phyloP scores from a whole-genome alignment of 2,329 filamentous ascomycete species.

The Aureobasidium sp. region DNA sequence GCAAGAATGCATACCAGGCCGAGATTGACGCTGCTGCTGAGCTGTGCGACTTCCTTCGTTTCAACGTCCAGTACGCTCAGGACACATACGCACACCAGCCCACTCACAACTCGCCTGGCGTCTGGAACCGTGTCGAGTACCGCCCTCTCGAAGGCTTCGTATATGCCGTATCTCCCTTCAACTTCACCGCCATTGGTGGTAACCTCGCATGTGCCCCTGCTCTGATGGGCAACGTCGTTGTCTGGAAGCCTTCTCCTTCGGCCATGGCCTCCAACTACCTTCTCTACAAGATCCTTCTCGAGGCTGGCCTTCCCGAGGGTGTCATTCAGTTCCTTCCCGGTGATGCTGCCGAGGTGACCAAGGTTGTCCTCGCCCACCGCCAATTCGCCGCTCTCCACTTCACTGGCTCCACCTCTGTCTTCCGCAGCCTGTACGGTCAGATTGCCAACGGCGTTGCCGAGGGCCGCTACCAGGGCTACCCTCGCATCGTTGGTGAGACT shows the following conservation, averaged over 20 bases:
- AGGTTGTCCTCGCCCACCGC: slow-evolving; percentile 65
- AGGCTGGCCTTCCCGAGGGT: slow-evolving; percentile 80
- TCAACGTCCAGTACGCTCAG: slow-evolving; percentile 90
- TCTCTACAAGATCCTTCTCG: slow-evolving; percentile 80
- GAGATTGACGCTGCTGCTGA: slow-evolving; percentile 96
- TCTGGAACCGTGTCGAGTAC: slow-evolving; percentile 91
- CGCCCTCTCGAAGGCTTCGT: slow-evolving; percentile 90
- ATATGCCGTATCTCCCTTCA: slow-evolving; percentile 90
- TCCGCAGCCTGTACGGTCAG: slow-evolving; percentile 79
- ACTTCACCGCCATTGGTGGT: slow-evolving; percentile 91
- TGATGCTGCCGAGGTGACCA: slow-evolving; percentile 76
- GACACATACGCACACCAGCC: slow-evolving; percentile 87
- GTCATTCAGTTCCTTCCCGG: slow-evolving; percentile 94
- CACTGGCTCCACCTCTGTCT: slow-evolving; percentile 86
- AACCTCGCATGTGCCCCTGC: slow-evolving; percentile 80
- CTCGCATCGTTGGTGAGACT: slow-evolving; percentile 82
- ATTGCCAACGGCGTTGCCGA: slow-evolving; percentile 77
- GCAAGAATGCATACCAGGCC: slow-evolving; percentile 99
- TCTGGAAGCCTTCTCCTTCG: slow-evolving; percentile 93
- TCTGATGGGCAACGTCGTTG: slow-evolving; percentile 84
- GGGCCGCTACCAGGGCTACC: slow-evolving; percentile 77
- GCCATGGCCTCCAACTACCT: slow-evolving; percentile 89
- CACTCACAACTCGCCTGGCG: slow-evolving; percentile 68
- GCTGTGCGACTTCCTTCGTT: slow-evolving; percentile 83
- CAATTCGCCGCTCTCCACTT: slow-evolving; percentile 90